A percentile compares a stretch with the other conserved stretches of the same genome.
These are phyloP conservation scores for Rosa rugosa DNA, from an alignment of 306 rosid genomes.

Conservation along the genomic window DNA sequence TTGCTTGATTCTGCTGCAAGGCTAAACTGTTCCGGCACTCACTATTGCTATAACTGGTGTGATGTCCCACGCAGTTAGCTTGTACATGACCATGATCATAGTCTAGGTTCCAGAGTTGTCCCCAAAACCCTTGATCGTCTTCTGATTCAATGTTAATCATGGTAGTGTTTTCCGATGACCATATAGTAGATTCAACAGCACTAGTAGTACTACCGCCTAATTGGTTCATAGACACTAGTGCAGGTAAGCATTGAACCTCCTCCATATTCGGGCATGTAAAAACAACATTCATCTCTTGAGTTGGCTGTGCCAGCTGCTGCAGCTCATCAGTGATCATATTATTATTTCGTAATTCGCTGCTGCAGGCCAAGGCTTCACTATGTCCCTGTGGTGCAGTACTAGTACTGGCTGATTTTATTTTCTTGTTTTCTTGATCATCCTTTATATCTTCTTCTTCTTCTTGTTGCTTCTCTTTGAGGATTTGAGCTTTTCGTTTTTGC, in stretches of 20 bases:
- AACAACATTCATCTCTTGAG: slow-evolving; percentile 11
- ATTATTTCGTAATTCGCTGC: not conserved
- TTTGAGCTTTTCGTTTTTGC: slow-evolving; percentile 31
- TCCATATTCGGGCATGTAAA: slow-evolving; percentile 7
- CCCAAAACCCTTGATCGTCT: slow-evolving; percentile 24
- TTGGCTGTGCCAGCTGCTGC: not conserved
- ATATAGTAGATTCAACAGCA: not conserved
- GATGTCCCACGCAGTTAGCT: not conserved
- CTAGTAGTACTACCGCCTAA: not conserved
- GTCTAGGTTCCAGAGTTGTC: slow-evolving; percentile 50
- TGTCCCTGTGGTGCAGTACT: not conserved
- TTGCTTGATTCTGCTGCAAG: not conserved
- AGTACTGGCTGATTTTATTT: not conserved
- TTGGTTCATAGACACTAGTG: slow-evolving; percentile 26
- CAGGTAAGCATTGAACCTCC: slow-evolving; percentile 9
- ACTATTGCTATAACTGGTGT: not conserved
- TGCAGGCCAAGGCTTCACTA: not conserved
- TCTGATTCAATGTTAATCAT: not conserved
- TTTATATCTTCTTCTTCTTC: slow-evolving; percentile 3
- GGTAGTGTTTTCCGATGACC: not conserved
- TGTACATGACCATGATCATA: slow-evolving; percentile 14
- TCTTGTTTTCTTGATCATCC: not conserved
- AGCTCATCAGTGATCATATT: not conserved
- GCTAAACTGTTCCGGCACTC: not conserved
- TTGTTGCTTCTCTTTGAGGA: slow-evolving; percentile 30